phyloP scores from a whole-genome alignment of 495 filamentous ascomycete genomes.

The Apodospora peruviana region DNA sequence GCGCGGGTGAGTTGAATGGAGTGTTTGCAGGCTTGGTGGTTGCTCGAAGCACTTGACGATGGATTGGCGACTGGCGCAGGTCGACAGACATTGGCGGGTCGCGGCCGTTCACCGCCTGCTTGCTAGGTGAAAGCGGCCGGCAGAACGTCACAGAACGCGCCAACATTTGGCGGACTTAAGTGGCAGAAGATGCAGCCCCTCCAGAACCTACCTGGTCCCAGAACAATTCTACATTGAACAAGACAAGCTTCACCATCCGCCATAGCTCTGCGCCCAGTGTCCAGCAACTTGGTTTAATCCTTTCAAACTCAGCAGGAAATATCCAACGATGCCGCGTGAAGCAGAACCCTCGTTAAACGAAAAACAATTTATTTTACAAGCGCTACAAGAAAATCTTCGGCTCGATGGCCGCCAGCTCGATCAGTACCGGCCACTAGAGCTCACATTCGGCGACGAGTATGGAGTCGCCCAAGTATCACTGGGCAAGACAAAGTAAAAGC shows the following conservation, averaged over 20 bases:
- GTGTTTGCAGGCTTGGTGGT: neutral
- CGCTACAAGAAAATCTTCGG: conserved; percentile 67
- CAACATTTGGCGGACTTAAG: conserved; percentile 23
- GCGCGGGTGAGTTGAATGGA: too few species aligned
- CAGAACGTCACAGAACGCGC: conserved; percentile 14
- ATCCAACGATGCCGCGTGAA: conserved; percentile 74
- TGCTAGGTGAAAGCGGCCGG: neutral
- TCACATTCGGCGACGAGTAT: conserved; percentile 85
- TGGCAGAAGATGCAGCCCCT: conserved; percentile 21
- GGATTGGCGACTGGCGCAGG: neutral
- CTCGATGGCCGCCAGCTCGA: conserved; percentile 79
- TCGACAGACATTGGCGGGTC: neutral
- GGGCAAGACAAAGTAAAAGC: conserved; percentile 77
- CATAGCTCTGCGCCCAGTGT: too few species aligned
- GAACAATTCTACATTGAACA: conserved; percentile 9
- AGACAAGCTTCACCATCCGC: conserved; percentile 13
- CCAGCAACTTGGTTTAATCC: too few species aligned
- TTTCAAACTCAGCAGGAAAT: conserved; percentile 3
- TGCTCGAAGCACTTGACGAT: neutral
- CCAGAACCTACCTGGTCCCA: conserved; percentile 8
- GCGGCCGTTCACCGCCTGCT: conserved; percentile 11
- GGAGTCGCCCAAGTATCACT: conserved; percentile 84
- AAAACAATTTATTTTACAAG: conserved; percentile 68
- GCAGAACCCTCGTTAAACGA: conserved; percentile 74
- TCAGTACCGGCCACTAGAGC: conserved; percentile 65